Evolutionary conservation across 192 early-diverging fungal species (phyloP).

Genomic region (Dissophora ornata): DNA sequence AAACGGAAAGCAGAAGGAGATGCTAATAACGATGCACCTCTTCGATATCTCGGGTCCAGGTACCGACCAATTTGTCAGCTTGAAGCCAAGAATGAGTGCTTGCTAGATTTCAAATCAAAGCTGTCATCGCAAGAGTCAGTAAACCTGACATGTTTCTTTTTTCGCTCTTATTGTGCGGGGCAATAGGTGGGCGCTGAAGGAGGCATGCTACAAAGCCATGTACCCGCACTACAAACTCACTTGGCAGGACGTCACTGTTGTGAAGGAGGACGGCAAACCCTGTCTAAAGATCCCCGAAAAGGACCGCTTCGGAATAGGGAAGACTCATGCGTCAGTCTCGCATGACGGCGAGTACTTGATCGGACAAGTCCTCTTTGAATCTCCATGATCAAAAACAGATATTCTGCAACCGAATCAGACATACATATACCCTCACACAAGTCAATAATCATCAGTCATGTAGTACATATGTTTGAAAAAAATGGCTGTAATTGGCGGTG

Average conservation of each 20-base stretch:
- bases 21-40: conserved; percentile 4
- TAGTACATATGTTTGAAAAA: too few relatives aligned
- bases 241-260: conserved; percentile 73
- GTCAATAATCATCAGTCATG: too few relatives aligned
- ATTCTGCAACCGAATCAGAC: too few relatives aligned
- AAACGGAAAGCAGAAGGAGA: neutral
- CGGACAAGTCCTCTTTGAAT: conserved; percentile 75
- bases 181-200: conserved; percentile 78
- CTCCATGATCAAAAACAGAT: neutral
- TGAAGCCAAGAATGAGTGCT: neutral
- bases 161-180: too few relatives aligned
- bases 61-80: conserved; percentile 1
- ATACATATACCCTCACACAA: too few relatives aligned
- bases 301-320: conserved; percentile 40
- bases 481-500: too few relatives aligned
- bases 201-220: conserved; percentile 80
- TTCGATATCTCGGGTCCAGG: conserved; percentile 33
- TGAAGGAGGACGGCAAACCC: conserved; percentile 66
- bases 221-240: conserved; percentile 65
- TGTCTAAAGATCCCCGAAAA: conserved; percentile 50
- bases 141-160: too few relatives aligned
- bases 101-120: too few relatives aligned
- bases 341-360: conserved; percentile 84
- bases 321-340: conserved; percentile 71
- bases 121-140: too few relatives aligned